phyloP scores from a whole-genome alignment of 495 filamentous ascomycete genomes.

The Sordaria brevicollis region DNA sequence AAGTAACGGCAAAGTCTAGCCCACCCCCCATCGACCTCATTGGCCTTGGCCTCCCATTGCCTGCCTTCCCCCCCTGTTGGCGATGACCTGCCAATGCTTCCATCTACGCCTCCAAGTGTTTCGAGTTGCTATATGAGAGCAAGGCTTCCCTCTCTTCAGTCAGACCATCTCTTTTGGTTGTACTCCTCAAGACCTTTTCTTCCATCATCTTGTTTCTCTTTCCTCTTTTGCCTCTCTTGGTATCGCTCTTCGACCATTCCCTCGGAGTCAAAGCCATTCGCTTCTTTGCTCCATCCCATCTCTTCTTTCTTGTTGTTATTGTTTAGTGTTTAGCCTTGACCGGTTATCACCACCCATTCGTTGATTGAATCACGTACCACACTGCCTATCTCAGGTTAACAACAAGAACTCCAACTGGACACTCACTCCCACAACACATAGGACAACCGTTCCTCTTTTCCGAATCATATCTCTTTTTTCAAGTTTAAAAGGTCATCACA shows the following conservation, averaged over 20 bases:
- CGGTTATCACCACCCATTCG: conserved; percentile 11
- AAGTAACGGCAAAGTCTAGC: not conserved
- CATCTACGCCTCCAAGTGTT: not conserved
- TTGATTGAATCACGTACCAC: conserved; percentile 4
- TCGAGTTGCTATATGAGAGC: conserved; percentile 10
- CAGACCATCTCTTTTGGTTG: not conserved
- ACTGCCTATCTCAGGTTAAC: not conserved
- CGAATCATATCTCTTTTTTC: conserved; percentile 3
- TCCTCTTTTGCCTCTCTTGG: not conserved
- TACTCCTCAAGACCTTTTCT: not conserved
- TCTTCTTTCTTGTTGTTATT: conserved; percentile 18
- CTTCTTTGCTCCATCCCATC: conserved; percentile 39
- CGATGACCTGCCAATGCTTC: not conserved
- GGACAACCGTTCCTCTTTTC: conserved; percentile 7
- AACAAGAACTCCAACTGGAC: not conserved
- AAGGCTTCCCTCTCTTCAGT: not conserved
- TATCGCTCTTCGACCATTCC: not conserved
- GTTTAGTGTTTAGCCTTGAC: conserved; percentile 4
- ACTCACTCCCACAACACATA: too few relatives aligned
- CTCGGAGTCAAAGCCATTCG: conserved; percentile 44
- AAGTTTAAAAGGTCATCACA: conserved; percentile 10
- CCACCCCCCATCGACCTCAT: not conserved
- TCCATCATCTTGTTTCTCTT: not conserved
- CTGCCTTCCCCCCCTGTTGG: not conserved
- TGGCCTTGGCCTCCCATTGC: not conserved